Evolutionary conservation across 805 yeast species (phyloP).

Genomic region (Vanderwaltozyma tropicalis): DNA sequence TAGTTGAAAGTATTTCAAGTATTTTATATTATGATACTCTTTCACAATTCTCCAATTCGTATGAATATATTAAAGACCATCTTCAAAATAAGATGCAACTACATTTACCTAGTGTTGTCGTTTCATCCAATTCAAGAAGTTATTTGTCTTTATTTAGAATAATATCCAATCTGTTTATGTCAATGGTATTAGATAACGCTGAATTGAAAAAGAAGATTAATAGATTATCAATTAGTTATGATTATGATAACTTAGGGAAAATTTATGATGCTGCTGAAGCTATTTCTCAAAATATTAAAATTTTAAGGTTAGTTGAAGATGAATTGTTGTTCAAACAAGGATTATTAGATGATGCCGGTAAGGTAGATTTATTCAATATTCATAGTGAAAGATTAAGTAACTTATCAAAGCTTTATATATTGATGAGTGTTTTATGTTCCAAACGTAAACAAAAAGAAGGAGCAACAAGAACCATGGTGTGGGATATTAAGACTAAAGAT

Average conservation of each 20-base stretch:
- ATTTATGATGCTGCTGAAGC: conserved; percentile 37
- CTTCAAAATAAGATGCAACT: conserved; percentile 42
- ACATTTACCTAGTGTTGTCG: conserved; percentile 58
- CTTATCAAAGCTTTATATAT: conserved; percentile 33
- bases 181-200: conserved; percentile 61
- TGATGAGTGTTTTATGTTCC: conserved; percentile 35
- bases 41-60: conserved; percentile 33
- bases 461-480: conserved; percentile 38
- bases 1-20: conserved; percentile 56
- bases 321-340: conserved; percentile 42
- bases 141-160: conserved; percentile 58
- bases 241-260: conserved; percentile 48
- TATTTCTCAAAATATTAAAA: conserved; percentile 40
- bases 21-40: conserved; percentile 50
- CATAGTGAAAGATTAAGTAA: conserved; percentile 31
- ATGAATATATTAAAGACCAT: conserved; percentile 18
- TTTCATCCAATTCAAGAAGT: conserved; percentile 64
- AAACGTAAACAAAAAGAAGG: conserved; percentile 26
- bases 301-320: conserved; percentile 33
- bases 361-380: conserved; percentile 34
- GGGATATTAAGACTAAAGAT: conserved; percentile 58
- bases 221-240: conserved; percentile 58
- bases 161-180: conserved; percentile 52
- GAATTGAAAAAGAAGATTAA: conserved; percentile 48
- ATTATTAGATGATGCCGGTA: conserved; percentile 39